Conservation (phyloP, 2,329 filamentous ascomycete species). For the Torrubiellomyces zombiae region DNA sequence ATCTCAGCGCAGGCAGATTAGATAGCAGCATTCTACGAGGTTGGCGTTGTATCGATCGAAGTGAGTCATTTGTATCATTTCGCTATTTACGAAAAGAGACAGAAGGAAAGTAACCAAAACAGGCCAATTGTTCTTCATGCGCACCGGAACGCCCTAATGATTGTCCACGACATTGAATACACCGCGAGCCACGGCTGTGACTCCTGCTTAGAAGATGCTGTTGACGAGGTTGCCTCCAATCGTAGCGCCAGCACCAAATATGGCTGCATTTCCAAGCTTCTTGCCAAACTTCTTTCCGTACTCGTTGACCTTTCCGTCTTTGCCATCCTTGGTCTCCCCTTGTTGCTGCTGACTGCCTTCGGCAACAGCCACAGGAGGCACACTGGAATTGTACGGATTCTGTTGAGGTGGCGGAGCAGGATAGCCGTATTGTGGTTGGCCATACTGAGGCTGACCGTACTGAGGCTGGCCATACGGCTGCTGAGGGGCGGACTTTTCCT, state of each 20-base stretch:
- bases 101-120: no score
- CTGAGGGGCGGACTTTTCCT: slow-evolving; percentile 21
- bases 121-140: no score
- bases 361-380: slow-evolving; percentile 60
- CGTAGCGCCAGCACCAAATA: slow-evolving; percentile 85
- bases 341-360: slow-evolving; percentile 28
- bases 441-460: slow-evolving; percentile 24
- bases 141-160: no score
- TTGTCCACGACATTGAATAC: no score
- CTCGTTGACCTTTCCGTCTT: slow-evolving; percentile 47
- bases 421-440: no score
- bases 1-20: no score
- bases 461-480: slow-evolving; percentile 17
- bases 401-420: slow-evolving; percentile 28
- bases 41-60: no score
- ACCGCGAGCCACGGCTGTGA: no score
- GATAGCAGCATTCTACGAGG: no score
- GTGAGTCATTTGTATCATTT: no score
- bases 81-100: no score
- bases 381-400: slow-evolving; percentile 50
- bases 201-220: slow-evolving; percentile 75
- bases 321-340: slow-evolving; percentile 25
- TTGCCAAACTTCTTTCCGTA: slow-evolving; percentile 91
- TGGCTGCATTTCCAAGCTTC: slow-evolving; percentile 66
- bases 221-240: slow-evolving; percentile 84